phyloP scores from a whole-genome alignment of 495 filamentous ascomycete species.

The Saxophila tyrrhenica region DNA sequence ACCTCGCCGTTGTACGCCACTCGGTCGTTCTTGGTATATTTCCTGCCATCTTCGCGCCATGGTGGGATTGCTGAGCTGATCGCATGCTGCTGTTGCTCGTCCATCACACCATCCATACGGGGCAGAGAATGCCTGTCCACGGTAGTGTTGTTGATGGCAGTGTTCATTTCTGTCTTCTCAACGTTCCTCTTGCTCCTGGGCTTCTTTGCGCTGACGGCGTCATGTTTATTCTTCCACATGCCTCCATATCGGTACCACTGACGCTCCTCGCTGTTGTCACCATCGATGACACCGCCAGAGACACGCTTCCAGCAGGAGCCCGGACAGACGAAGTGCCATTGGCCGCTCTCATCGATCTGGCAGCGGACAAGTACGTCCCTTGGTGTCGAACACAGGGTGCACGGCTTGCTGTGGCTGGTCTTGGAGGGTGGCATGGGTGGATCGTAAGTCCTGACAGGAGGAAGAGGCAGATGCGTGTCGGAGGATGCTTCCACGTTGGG shows the following conservation, averaged over 20 bases:
- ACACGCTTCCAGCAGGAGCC: slow-evolving; percentile 15
- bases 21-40: neutral
- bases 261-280: slow-evolving; percentile 9
- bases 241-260: slow-evolving; percentile 19
- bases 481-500: no score
- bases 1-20: neutral
- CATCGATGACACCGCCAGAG: slow-evolving; percentile 17
- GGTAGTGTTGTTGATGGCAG: neutral
- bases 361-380: slow-evolving; percentile 21
- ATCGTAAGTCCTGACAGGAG: no score
- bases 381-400: slow-evolving; percentile 9
- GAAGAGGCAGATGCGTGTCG: no score
- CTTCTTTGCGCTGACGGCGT: slow-evolving; percentile 20
- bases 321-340: slow-evolving; percentile 18
- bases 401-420: slow-evolving; percentile 12
- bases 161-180: neutral
- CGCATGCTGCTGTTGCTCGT: neutral
- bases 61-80: neutral
- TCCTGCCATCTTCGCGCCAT: neutral
- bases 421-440: neutral
- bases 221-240: slow-evolving; percentile 23
- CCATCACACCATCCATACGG: neutral
- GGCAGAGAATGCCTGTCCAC: neutral
- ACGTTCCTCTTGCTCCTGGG: slow-evolving; percentile 4
- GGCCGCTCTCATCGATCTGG: slow-evolving; percentile 13